phyloP scores from a whole-genome alignment of 805 yeast species.

The Tanozyma kutaoensis region DNA sequence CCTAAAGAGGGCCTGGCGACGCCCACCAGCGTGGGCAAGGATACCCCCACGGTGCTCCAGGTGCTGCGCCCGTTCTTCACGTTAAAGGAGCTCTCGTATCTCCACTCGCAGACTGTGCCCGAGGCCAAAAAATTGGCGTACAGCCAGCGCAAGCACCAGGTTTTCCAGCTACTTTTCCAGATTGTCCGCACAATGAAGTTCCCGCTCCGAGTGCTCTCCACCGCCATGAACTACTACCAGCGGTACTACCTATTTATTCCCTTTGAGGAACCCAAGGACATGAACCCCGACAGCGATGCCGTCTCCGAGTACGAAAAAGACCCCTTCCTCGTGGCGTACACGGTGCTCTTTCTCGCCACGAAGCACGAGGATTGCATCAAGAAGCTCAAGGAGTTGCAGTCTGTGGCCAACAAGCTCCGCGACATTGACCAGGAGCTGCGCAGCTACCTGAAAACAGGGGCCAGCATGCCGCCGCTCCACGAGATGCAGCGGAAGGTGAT shows the following conservation, averaged over 20 bases:
- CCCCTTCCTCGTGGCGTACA: conserved; percentile 50
- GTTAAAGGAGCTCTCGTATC: conserved; percentile 33
- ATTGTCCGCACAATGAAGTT: conserved; percentile 42
- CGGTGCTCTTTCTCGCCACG: conserved; percentile 57
- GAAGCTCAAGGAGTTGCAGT: conserved; percentile 50
- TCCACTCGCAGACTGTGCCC: conserved; percentile 38
- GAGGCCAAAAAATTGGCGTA: conserved; percentile 31
- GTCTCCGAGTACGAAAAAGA: conserved; percentile 18
- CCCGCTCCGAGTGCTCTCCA: conserved; percentile 58
- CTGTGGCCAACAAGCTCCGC: conserved; percentile 30
- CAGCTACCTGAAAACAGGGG: conserved; percentile 5
- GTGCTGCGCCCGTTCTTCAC: conserved; percentile 54
- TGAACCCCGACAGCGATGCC: conserved; percentile 8
- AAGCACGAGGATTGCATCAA: conserved; percentile 81
- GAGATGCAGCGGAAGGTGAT: conserved; percentile 48
- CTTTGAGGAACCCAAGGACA: conserved; percentile 27
- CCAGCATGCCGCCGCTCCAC: conserved; percentile 8
- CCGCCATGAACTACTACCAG: conserved; percentile 64
- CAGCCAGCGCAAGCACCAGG: conserved; percentile 37
- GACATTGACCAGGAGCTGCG: conserved; percentile 22
- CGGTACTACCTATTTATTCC: conserved; percentile 53
- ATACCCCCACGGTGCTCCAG: conserved; percentile 11
- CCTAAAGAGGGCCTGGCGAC: no score
- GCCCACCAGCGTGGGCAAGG: no score
- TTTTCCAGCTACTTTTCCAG: conserved; percentile 41